phyloP scores from a whole-genome alignment of 805 yeast species.

The Komagataella kurtzmanii region DNA sequence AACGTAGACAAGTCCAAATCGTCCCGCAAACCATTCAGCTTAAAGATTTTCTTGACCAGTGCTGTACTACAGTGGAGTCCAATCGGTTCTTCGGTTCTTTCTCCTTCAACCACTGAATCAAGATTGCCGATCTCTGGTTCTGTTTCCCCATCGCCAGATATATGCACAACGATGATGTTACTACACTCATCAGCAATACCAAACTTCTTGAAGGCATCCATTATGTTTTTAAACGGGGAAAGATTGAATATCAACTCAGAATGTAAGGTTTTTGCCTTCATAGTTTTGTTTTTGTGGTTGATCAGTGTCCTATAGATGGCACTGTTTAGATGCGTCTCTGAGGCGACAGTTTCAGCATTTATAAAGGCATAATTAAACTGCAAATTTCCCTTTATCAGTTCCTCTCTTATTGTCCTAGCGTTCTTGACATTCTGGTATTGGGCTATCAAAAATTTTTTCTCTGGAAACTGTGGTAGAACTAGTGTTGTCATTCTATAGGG shows the following conservation, averaged over 20 bases:
- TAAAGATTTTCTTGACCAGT: neutral
- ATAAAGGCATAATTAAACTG: conserved; percentile 52
- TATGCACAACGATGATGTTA: conserved; percentile 37
- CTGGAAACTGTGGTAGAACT: conserved; percentile 1
- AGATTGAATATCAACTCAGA: conserved; percentile 61
- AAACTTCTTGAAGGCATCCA: conserved; percentile 57
- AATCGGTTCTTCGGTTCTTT: neutral
- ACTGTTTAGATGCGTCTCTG: conserved; percentile 47
- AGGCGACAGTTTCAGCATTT: conserved; percentile 41
- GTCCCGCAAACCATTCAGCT: neutral
- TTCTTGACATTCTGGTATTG: conserved; percentile 33
- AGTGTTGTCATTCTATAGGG: neutral
- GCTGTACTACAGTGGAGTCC: neutral
- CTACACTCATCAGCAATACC: conserved; percentile 44
- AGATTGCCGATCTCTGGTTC: conserved; percentile 8
- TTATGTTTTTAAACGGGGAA: conserved; percentile 57
- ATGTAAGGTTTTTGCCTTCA: conserved; percentile 53
- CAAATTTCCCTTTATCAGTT: conserved; percentile 29
- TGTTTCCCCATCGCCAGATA: conserved; percentile 16
- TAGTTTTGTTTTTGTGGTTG: conserved; percentile 30
- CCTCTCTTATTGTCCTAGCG: conserved; percentile 27
- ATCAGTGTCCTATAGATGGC: conserved; percentile 48
- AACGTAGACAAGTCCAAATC: neutral
- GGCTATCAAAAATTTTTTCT: conserved; percentile 19
- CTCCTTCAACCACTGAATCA: conserved; percentile 17